Base-by-base conservation (phyloP, 2,329 filamentous ascomycete genomes). In the Pseudocercospora fuligena region DNA sequence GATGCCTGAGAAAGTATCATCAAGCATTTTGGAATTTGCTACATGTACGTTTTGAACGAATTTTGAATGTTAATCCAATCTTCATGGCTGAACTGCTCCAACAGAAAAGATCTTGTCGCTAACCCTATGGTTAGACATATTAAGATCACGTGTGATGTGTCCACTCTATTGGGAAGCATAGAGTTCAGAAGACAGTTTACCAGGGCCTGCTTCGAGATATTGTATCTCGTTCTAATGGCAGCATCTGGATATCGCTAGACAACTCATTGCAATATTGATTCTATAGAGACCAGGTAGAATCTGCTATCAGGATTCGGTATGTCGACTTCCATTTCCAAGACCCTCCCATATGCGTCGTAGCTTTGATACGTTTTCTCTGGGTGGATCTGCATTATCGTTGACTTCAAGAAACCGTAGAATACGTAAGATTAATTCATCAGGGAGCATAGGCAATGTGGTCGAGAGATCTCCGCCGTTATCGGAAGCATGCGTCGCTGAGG, bases 261-360 rank as follows among this genome's bases (percentile, higher is more conserved):
- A 14, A 33, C 1, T 12, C 25, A 31, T 56, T 23, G 33, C 19
- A 56, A 31, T 27, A 5, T 19, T 33, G 6, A 16, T 12, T n/a
- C 27, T 27, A 33, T 19, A 16, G 47, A 23, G 3, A 3, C 19
- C 47, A 51, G 47, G 51, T 19, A 31, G 21, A 11, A 56, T 16
- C 14, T 56, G 27, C 27, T 14, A 19, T 33, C 51, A 31, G 16
- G 25, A 19, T 8, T 31, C 14, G 5, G 1, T 4, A 31, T 4
- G 19, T 29, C 27, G 8, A 29, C 31, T 11, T 12, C 46, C 62
- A 19, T 40, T 29, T n/a, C 56, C 29, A 11, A 27, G 59, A 21
- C 46, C 46, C 61, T 69, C 67, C 60, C 67, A 92, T 74, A 90
- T 91, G 67, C 83, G 82, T 73, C 85, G 85, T 64, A 92, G 75